Percentiles rank a stretch among this genome's conserved stretches.
Conservation (phyloP, 2,329 filamentous ascomycete species). For the Fusarium sublunatum region DNA sequence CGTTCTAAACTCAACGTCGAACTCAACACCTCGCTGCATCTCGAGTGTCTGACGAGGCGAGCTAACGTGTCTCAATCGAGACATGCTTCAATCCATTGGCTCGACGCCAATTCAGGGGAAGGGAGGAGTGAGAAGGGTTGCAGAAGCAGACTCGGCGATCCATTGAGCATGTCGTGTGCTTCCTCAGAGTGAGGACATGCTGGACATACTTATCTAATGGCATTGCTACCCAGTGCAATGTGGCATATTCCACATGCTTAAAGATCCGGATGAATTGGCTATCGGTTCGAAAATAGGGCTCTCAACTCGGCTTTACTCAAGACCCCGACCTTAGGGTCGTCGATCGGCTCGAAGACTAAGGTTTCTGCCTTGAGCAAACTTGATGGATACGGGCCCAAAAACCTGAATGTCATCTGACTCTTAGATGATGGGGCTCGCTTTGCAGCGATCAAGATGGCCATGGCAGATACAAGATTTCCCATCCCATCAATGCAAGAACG, state of each 20-base stretch:
- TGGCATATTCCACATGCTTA: slow-evolving; percentile 13
- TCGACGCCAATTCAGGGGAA: slow-evolving; percentile 34
- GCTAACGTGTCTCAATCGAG: slow-evolving; percentile 22
- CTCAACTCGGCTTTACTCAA: slow-evolving; percentile 4
- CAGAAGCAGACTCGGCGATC: slow-evolving; percentile 23
- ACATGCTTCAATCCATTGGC: slow-evolving; percentile 19
- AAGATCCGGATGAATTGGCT: slow-evolving; percentile 15
- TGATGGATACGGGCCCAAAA: slow-evolving; percentile 35
- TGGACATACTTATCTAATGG: slow-evolving; percentile 8
- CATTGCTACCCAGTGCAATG: slow-evolving; percentile 2
- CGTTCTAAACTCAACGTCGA: slow-evolving; percentile 26
- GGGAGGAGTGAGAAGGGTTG: slow-evolving; percentile 15
- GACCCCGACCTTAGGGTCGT: slow-evolving; percentile 11
- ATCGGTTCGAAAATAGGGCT: slow-evolving; percentile 7
- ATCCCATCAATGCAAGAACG: slow-evolving; percentile 6
- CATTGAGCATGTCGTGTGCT: slow-evolving; percentile 34
- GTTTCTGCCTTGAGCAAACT: neutral
- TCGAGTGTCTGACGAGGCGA: slow-evolving; percentile 8
- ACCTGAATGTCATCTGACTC: slow-evolving; percentile 30
- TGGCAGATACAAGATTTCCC: slow-evolving; percentile 21
- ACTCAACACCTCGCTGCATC: slow-evolving; percentile 14
- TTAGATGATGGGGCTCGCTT: slow-evolving; percentile 19
- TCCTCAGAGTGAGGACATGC: neutral
- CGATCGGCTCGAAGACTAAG: neutral
- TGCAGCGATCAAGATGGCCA: slow-evolving; percentile 7